Evolutionary conservation across 2,329 filamentous ascomycete species (phyloP), one percentile per base, ranked within the genome.

Genomic region (Neonectria punicea): DNA sequence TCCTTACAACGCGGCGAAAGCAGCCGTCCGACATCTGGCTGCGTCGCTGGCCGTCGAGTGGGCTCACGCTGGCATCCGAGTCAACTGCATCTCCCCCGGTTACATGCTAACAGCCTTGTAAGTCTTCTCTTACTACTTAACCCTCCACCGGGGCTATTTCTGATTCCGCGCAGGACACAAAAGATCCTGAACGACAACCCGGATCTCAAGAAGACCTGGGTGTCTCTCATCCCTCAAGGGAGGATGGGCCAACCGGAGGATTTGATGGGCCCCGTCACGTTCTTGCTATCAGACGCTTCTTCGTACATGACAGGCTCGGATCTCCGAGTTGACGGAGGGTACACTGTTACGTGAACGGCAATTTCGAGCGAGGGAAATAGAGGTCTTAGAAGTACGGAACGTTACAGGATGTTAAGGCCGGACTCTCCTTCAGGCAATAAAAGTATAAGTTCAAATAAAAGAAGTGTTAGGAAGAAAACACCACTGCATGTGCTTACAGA

Each of bases 161-260:
- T 69, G 14, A 57, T 43, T 16, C 1, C 1, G 1, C 7, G 14
- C 11, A 96, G 92, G 59, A 97, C 94, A 28, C 90, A 94, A 82
- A 97, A 97, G 84, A 97, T 98, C 71, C 87, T 98, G n/a, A 92
- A 95, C 67, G 93, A 97, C 64, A 97, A 97, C 79, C 94, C 94
- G n/a, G 93, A 96, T 53, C 87, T 98, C 16, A 92, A 93, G 79
- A 86, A 90, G 77, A 91, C 95, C 78, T 98, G 95, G 95, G 95
- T 90, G 4, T 94, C 92, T 4, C 85, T 97, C 51, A 98, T 97
- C 66, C 95, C 95, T 0, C 90, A 93, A 75, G 95, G 94, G 60
- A 94, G 95, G 81, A 97, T 98, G 93, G 95, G 95, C 16, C 86
- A 90, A 41, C 94, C 95, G 0, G 89, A 94, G 76, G 95, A 98